These are phyloP conservation scores for Veloporphyrellus conicus DNA, from an alignment of 1,284 basidiomycete genomes.

Conservation along the genomic window DNA sequence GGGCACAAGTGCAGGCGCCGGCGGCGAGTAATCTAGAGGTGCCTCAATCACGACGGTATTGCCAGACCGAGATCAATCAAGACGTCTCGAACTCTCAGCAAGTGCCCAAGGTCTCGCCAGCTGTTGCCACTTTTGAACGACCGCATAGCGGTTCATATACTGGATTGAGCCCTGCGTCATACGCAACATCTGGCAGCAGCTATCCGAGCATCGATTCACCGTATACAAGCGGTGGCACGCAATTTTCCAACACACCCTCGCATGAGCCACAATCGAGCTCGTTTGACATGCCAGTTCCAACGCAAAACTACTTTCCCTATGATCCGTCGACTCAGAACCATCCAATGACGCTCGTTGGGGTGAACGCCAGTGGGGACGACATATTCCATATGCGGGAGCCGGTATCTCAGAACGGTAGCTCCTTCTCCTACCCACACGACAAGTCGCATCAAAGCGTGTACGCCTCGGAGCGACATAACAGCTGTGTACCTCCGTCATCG, in stretches of 20 bases:
- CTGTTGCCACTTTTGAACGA: conserved; percentile 19
- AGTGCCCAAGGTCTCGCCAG: conserved; percentile 9
- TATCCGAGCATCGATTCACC: conserved; percentile 29
- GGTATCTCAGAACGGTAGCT: conserved; percentile 13
- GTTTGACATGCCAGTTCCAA: conserved; percentile 19
- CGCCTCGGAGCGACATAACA: conserved; percentile 21
- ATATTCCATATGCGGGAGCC: conserved; percentile 18
- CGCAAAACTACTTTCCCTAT: conserved; percentile 24
- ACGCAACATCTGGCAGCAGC: conserved; percentile 23
- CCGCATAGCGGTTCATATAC: conserved; percentile 21
- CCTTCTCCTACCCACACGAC: conserved; percentile 24
- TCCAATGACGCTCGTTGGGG: conserved; percentile 21
- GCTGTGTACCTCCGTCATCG: conserved; percentile 17
- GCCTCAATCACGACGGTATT: conserved; percentile 18
- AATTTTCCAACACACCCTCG: conserved; percentile 18
- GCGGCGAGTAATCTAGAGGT: conserved; percentile 19
- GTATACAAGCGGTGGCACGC: conserved; percentile 22
- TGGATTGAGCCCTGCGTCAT: conserved; percentile 26
- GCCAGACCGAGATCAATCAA: conserved; percentile 16
- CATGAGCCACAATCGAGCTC: conserved; percentile 21
- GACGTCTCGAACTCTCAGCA: conserved; percentile 12
- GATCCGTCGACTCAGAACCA: conserved; percentile 17
- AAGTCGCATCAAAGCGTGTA: conserved; percentile 25
- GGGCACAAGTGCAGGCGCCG: neutral
- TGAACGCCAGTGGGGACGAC: conserved; percentile 16